Base-by-base conservation (phyloP, 1,139 yeast species). In the Kluyveromyces marxianus region DNA sequence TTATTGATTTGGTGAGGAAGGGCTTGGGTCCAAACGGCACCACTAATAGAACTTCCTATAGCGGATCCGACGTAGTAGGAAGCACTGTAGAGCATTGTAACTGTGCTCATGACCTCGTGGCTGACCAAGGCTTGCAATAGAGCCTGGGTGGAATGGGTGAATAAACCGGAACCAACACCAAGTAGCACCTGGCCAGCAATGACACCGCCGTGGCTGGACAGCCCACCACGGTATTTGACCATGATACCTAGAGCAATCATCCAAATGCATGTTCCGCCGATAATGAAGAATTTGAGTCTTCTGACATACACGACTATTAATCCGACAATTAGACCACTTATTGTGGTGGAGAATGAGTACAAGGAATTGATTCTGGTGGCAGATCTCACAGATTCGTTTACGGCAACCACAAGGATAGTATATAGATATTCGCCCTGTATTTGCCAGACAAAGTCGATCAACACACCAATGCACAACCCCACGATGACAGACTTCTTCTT, bases 161-260 rank as follows among this genome's bases (percentile, higher is more conserved):
- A 79, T 61, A 81, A 75, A 33, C 87, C 87, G 44, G 85, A 85
- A 53, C 85, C 88, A 48, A 82, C 75, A 57, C 89, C 89, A 57
- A 81, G 63, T 36, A 81, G 57, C 60, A 82, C 76, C 53, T 78
- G 70, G 7, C 82, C 74, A 10, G 84, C 88, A 59, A 82, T 76
- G 42, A 81, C 70, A 51, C 88, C 87, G 41, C 69, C 57, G 45
- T 69, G 68, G 28, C 74, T 54, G 31, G 70, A 69, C 26, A 65
- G 59, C 45, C 65, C 69, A 44, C 70, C 73, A 59, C 86, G 70
- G 65, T 58, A 81, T 52, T 70, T 70, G 50, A 73, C 65, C 52
- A 81, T 68, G 45, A 81, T 56, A 45, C 85, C 88, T 61, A 76
- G 69, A 7, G 85, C 66, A 21, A 76, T 62, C 39, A 79, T 58